Conservation (phyloP, 768 basidiomycete genomes). For the Postia placenta region DNA sequence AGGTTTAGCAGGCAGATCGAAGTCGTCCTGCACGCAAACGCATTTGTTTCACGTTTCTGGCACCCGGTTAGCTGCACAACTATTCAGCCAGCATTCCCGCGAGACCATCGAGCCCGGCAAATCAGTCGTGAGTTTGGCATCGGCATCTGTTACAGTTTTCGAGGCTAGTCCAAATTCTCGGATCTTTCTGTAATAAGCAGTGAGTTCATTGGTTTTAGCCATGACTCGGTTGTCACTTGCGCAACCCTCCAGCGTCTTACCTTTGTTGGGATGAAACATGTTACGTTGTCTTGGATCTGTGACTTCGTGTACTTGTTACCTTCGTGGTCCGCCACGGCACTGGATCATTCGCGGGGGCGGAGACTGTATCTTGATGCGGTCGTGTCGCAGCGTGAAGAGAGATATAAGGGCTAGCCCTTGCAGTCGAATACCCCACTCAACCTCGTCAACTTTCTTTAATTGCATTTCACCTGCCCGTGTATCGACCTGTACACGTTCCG, state of each 20-base stretch:
- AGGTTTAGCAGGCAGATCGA: not conserved
- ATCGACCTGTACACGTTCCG: no score
- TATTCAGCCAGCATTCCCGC: not conserved
- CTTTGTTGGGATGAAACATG: not conserved
- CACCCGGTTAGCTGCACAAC: not conserved
- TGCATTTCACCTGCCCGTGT: no score
- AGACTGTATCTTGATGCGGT: no score
- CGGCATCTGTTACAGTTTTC: not conserved
- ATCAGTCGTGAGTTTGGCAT: not conserved
- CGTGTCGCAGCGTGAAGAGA: no score
- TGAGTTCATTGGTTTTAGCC: not conserved
- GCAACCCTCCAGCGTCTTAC: not conserved
- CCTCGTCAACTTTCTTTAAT: not conserved
- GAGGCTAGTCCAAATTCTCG: not conserved
- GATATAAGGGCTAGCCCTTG: no score
- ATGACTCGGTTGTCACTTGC: not conserved
- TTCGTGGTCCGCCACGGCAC: not conserved
- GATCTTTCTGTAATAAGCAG: not conserved
- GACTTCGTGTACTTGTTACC: not conserved
- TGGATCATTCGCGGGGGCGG: no score
- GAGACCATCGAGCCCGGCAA: not conserved
- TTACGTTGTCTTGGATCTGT: not conserved
- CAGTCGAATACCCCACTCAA: no score
- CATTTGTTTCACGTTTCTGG: not conserved
- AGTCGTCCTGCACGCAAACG: no score